Evolutionary conservation across 2,329 filamentous ascomycete species (phyloP).

Genomic region (Aspergillus neotritici): DNA sequence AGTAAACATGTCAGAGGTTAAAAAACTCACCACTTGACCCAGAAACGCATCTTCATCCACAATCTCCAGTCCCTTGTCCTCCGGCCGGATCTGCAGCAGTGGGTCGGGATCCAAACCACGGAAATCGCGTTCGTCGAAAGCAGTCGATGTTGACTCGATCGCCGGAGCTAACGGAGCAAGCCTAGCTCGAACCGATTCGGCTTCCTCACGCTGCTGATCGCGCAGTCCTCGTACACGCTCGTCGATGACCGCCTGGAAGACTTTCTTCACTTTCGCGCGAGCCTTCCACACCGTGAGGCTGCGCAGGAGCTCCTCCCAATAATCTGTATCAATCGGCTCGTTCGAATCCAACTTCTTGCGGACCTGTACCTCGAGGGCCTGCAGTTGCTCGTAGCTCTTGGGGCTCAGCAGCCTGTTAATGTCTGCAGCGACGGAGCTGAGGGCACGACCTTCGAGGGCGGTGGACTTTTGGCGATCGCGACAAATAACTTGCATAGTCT

Average conservation of each 20-base stretch:
- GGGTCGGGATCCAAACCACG: conserved; percentile 59
- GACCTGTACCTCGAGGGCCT: conserved; percentile 80
- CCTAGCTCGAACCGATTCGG: conserved; percentile 50
- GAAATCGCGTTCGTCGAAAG: conserved; percentile 32
- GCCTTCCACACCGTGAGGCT: conserved; percentile 88
- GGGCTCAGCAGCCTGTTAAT: conserved; percentile 81
- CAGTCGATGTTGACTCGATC: conserved; percentile 16
- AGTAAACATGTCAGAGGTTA: background rate
- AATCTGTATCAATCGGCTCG: conserved; percentile 91
- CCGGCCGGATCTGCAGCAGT: conserved; percentile 56
- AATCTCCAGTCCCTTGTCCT: conserved; percentile 57
- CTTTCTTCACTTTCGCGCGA: conserved; percentile 71
- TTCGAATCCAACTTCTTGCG: conserved; percentile 77
- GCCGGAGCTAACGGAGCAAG: conserved; percentile 47
- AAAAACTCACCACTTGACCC: conserved; percentile 45
- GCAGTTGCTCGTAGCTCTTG: conserved; percentile 82
- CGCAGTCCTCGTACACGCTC: conserved; percentile 62
- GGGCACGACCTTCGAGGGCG: conserved; percentile 64
- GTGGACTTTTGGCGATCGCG: conserved; percentile 65
- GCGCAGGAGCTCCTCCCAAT: conserved; percentile 88
- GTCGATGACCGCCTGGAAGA: conserved; percentile 70
- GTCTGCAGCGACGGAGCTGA: conserved; percentile 76
- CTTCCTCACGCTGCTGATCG: conserved; percentile 63
- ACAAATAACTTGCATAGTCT: conserved; percentile 79
- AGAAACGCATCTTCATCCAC: conserved; percentile 57